Percentiles rank a stretch among this genome's conserved stretches.
These are phyloP conservation scores for Spathaspora sp. DNA, from an alignment of 805 yeast species.

Conservation along the genomic window DNA sequence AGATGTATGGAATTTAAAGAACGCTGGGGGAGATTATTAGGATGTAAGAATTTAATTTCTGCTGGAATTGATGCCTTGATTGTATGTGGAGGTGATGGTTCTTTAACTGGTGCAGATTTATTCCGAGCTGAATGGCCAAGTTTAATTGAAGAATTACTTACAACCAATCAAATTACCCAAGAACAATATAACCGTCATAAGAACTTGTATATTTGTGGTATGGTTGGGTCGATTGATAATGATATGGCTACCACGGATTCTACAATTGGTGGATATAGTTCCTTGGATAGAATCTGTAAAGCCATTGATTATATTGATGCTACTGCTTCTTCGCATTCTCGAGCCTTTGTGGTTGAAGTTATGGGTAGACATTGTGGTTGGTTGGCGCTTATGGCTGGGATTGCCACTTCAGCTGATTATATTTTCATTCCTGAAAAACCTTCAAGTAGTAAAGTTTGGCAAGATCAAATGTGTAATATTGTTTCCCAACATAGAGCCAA, in stretches of 20 bases:
- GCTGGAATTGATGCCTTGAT: slow-evolving; percentile 92
- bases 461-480: slow-evolving; percentile 69
- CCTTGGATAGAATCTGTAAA: slow-evolving; percentile 88
- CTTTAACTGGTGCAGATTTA: slow-evolving; percentile 94
- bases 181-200: slow-evolving; percentile 60
- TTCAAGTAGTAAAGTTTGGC: slow-evolving; percentile 71
- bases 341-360: slow-evolving; percentile 97
- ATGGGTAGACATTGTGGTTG: slow-evolving; percentile 99
- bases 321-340: slow-evolving; percentile 93
- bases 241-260: slow-evolving; percentile 97
- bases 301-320: slow-evolving; percentile 96
- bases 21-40: slow-evolving; percentile 77
- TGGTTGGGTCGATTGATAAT: slow-evolving; percentile 96
- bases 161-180: slow-evolving; percentile 50
- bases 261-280: slow-evolving; percentile 94
- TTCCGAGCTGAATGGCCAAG: slow-evolving; percentile 95
- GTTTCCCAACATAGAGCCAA: slow-evolving; percentile 75
- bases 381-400: slow-evolving; percentile 97
- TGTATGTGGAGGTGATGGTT: slow-evolving; percentile 99
- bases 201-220: slow-evolving; percentile 82
- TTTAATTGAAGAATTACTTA: slow-evolving; percentile 67
- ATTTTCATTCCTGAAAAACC: slow-evolving; percentile 95
- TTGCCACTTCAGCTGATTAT: slow-evolving; percentile 93
- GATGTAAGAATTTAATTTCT: slow-evolving; percentile 78
- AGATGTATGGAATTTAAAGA: slow-evolving; percentile 84